Base-by-base conservation (phyloP, 2,329 filamentous ascomycete genomes). In the Xylaria sp. region DNA sequence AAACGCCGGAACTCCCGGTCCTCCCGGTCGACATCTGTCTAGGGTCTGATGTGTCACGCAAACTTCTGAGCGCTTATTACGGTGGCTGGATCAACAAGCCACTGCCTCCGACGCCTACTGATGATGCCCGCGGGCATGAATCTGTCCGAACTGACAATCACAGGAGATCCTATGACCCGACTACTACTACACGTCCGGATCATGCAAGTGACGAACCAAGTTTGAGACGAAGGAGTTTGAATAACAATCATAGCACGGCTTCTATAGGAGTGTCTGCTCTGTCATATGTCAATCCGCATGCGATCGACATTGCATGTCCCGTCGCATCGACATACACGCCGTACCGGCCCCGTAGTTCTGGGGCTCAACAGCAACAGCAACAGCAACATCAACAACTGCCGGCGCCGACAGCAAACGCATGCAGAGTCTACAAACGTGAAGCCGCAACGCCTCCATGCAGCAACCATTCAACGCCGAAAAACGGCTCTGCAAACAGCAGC, bases 311-410 rank as follows among this genome's bases (percentile, higher is more conserved):
- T 10, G 3, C 37, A 6, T 19, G 18, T 2, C 60, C 59, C 2
- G 2, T 46, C 16, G 23, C 23, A 30, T 56, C 61, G 4, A 19
- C 18, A 3, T 66, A 64, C 34, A 23, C 51, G 7, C 52, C 64
- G 7, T 65, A 67, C 52, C 51, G 42, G 9, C 64, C 62, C 18
- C 34, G 23, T 30, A 30, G 23, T 30, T 30, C 23, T 30, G 23
- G 23, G 23, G 23, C 23, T 30, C 23, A 30, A 30, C 23, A 30
- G 23, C 18, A 16, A 16, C 16, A 16, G 16, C 16, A 16, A 16
- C 16, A n/a, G 9, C 48, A 35, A 35, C 46, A 2, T 5, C 23
- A 30, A 30, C 23, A 4, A 30, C 23, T 6, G 5, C 23, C 23
- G 23, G 23, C 2, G 4, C 23, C 23, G 4, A 30, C 4, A 30